These are phyloP conservation scores for Suillus clintonianus DNA, from an alignment of 768 basidiomycete species.

Conservation along the genomic window DNA sequence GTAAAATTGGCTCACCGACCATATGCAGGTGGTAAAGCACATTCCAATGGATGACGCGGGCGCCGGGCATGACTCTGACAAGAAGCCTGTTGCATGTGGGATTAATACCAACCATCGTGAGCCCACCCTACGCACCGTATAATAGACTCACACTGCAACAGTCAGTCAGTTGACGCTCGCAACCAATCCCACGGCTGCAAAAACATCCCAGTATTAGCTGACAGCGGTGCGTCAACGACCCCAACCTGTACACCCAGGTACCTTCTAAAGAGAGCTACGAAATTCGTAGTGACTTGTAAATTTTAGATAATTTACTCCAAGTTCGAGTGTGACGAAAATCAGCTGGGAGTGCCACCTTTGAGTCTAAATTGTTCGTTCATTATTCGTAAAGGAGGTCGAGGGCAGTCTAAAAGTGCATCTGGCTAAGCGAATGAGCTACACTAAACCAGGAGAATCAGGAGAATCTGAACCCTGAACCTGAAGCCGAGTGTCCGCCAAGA, in stretches of 20 bases:
- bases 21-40: constrained; percentile 3
- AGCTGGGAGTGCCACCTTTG: background rate
- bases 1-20: constrained; percentile 3
- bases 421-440: background rate
- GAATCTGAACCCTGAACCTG: too few relatives aligned
- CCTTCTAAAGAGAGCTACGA: background rate
- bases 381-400: background rate
- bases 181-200: background rate
- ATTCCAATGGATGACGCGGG: constrained; percentile 7
- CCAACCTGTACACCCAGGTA: background rate
- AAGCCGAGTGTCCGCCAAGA: background rate
- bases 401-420: background rate
- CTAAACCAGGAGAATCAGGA: background rate
- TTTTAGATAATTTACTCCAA: too few relatives aligned
- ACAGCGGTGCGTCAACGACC: background rate
- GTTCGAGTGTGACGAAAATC: background rate
- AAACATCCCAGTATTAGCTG: background rate
- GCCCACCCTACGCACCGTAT: background rate
- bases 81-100: background rate
- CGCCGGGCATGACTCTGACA: background rate
- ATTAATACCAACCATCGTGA: background rate
- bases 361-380: background rate
- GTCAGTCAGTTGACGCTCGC: background rate
- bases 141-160: background rate
- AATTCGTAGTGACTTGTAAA: background rate